phyloP scores from a whole-genome alignment of 2,329 filamentous ascomycete species.

The Aspergillus quadrilineatus region DNA sequence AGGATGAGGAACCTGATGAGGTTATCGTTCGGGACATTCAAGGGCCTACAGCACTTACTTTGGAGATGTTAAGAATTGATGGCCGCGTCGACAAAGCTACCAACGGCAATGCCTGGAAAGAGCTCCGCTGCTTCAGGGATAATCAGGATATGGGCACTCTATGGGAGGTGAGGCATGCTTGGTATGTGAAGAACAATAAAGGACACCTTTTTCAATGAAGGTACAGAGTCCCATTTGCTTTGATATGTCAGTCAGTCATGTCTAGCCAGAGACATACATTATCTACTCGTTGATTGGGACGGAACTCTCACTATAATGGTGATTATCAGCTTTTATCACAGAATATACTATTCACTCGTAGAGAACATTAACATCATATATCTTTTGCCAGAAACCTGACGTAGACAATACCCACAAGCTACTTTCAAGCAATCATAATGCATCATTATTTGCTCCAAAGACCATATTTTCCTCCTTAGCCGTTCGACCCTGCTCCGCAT shows the following conservation, averaged over 20 bases:
- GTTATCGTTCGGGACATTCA: conserved; percentile 32
- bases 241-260: too few relatives aligned
- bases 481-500: conserved; percentile 28
- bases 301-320: too few relatives aligned
- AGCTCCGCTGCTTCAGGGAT: conserved; percentile 43
- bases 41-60: conserved; percentile 29
- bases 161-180: conserved; percentile 45
- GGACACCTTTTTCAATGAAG: neutral
- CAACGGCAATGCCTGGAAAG: conserved; percentile 45
- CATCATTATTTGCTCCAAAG: conserved; percentile 19
- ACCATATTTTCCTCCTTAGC: conserved; percentile 20
- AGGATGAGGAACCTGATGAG: conserved; percentile 14
- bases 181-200: conserved; percentile 33
- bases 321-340: too few relatives aligned
- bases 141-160: conserved; percentile 49
- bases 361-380: neutral
- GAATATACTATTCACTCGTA: too few relatives aligned
- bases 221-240: neutral
- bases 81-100: conserved; percentile 35
- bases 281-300: too few relatives aligned
- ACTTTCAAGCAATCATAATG: conserved; percentile 8
- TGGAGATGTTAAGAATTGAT: conserved; percentile 41
- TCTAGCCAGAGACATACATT: too few relatives aligned
- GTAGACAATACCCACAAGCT: neutral
- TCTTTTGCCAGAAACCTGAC: neutral